Evolutionary conservation across 495 filamentous ascomycete genomes (phyloP), one percentile per base, ranked within the genome.

Genomic region (Mytilinidion resinicola): DNA sequence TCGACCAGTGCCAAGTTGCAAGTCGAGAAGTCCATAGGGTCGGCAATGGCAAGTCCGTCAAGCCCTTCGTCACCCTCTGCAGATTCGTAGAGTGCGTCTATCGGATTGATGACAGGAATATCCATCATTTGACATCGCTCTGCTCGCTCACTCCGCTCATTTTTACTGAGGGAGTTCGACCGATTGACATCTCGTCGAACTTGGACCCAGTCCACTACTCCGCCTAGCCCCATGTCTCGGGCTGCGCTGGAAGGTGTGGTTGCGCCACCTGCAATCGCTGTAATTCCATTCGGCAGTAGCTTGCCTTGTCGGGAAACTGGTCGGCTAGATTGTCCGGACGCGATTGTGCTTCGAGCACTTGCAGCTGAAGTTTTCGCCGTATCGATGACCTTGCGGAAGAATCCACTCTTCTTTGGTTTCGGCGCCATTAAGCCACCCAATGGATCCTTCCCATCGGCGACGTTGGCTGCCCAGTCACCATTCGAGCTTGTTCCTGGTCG

Each of bases 71-170:
- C 92, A 1, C 93, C 93, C 65, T 99, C 88, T 10, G 88, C 85
- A 52, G 84, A 84, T 70, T 89, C 88, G 59, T 87, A 82, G 3
- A 97, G 78, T 52, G 89, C 87, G 58, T 97, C 92, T 4, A 99
- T 85, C 0, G 93, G 88, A 55, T 89, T 86, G 46, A 96, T 80
- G 2, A 91, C 86, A 0, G 90, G 85, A 60, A 93, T 83, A 65
- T 95, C 91, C 79, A 96, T 80, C 88, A 98, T 92, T 67, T 96
- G 87, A 63, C 90, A 96, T 34, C 91, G 82, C 55, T 97, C 93
- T n/a, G 83, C 84, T 51, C 95, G 77, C 64, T 97, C 93, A 35
- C 81, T 76, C 14, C 86, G 81, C 70, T 99, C 93, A 56, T 93
- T 93, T 53, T 83, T 82, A 70, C 91, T 96, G 25, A 96, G 77